Evolutionary conservation across 306 rosid genomes (phyloP).

Genomic region (Corylus heterophylla): DNA sequence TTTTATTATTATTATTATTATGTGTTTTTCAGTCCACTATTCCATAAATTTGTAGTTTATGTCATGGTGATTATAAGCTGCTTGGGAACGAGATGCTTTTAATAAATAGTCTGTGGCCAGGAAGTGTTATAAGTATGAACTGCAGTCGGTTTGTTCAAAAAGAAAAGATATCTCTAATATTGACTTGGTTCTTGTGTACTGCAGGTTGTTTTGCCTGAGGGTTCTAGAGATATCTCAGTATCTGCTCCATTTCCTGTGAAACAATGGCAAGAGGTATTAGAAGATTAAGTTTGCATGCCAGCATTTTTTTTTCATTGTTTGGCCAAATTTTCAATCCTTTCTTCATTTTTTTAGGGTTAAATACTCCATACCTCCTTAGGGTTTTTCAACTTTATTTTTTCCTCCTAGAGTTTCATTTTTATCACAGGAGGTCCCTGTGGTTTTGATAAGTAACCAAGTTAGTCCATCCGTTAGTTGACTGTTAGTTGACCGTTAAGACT

Average conservation of each 20-base stretch:
- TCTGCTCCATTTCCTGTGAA: conserved; percentile 79
- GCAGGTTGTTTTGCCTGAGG: conserved; percentile 99
- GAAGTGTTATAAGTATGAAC: conserved; percentile 20
- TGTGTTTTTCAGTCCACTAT: neutral
- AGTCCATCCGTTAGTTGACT: too few species aligned
- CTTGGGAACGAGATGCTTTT: neutral
- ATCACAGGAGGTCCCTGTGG: too few species aligned
- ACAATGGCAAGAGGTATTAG: conserved; percentile 72
- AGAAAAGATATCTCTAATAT: neutral
- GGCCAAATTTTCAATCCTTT: conserved; percentile 2
- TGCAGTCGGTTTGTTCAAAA: conserved; percentile 14
- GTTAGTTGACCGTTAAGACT: too few species aligned
- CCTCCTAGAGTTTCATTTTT: too few species aligned
- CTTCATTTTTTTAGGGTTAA: neutral
- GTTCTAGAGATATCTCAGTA: conserved; percentile 70
- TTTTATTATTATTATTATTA: neutral
- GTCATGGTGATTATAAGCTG: neutral
- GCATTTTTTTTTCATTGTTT: conserved; percentile 22
- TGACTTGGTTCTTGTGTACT: conserved; percentile 31
- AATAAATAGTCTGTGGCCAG: neutral
- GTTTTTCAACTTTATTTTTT: too few species aligned
- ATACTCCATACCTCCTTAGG: too few species aligned
- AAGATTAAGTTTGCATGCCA: conserved; percentile 6
- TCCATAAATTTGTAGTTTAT: neutral
- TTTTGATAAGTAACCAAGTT: too few species aligned